Conservation (phyloP, 129 eudicot genomes). For the Rutidosis leptorrhynchoides region DNA sequence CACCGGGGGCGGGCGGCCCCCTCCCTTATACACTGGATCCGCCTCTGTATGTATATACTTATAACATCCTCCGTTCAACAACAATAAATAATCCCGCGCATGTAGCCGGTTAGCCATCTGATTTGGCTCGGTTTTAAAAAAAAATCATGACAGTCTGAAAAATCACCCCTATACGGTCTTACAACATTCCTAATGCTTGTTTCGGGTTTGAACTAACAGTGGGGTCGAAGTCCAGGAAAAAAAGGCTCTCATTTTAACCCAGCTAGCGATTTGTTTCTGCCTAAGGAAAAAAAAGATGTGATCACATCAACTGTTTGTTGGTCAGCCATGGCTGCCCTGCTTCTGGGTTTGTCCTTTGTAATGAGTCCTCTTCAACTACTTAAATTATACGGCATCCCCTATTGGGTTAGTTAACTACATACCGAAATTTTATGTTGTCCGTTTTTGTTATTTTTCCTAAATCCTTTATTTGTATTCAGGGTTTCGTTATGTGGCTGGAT, state of each 20-base stretch:
- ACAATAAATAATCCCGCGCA: too few species aligned
- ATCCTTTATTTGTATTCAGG: conserved; percentile 36
- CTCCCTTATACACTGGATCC: too few species aligned
- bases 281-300: conserved; percentile 67
- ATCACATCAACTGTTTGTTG: conserved; percentile 88
- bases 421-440: neutral
- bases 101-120: too few species aligned
- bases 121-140: neutral
- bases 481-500: conserved; percentile 82
- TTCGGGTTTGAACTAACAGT: conserved; percentile 39
- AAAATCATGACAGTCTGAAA: neutral
- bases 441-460: conserved; percentile 1
- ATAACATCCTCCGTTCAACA: too few species aligned
- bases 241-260: conserved; percentile 88
- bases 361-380: conserved; percentile 84
- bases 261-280: conserved; percentile 67
- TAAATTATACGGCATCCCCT: conserved; percentile 91
- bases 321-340: conserved; percentile 83
- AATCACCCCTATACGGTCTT: neutral
- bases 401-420: conserved; percentile 52
- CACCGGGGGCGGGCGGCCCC: too few species aligned
- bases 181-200: neutral
- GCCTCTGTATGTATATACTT: too few species aligned
- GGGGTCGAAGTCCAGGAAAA: conserved; percentile 91
- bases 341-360: conserved; percentile 66